Evolutionary conservation across 805 yeast genomes (phyloP), one percentile per base, ranked within the genome.

Genomic region (Wickerhamomyces alni): DNA sequence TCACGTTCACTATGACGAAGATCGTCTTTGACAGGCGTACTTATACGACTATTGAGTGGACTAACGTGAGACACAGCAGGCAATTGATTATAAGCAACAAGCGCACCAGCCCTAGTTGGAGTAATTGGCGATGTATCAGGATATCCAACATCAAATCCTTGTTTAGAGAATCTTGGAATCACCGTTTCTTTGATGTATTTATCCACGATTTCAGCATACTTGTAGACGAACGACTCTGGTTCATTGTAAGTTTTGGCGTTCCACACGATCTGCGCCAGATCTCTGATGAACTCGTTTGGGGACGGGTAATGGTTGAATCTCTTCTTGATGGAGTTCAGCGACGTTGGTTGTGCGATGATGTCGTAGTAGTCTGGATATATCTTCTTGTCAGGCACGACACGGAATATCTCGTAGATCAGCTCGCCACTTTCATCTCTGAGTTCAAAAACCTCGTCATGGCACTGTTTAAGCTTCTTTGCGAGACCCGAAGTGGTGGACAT

Each of bases 211-310:
- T 62, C 76, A 0, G 80, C 96, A 50, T 82, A 84, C 18, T 69
- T 68, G 61, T 82, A 84, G 38, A 84, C 82, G 15, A 66, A 66
- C 1, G 88, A 77, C 12, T 72, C 79, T 45, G 78, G 80, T 42
- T 78, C 79, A 61, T 91, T 91, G 61, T 82, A 91, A 35, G 81
- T 75, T 44, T 86, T 75, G 3, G 97, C 96, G 56, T 91, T 91
- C 88, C 95, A 87, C 1, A 87, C 75, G 38, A 91, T 83, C 59
- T 86, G 94, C 1, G 82, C 87, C 43, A 89, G 57, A 59, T 89
- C 96, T 41, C 67, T 72, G 28, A 89, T 64, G 58, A 87, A 88
- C 33, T 77, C 80, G 50, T 80, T 83, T 1, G 86, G 76, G 34
- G 67, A 67, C 5, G 64, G 58, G 63, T 88, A 89, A 36, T 60